phyloP scores from a whole-genome alignment of 1,139 yeast genomes.

The Candida sojae region DNA sequence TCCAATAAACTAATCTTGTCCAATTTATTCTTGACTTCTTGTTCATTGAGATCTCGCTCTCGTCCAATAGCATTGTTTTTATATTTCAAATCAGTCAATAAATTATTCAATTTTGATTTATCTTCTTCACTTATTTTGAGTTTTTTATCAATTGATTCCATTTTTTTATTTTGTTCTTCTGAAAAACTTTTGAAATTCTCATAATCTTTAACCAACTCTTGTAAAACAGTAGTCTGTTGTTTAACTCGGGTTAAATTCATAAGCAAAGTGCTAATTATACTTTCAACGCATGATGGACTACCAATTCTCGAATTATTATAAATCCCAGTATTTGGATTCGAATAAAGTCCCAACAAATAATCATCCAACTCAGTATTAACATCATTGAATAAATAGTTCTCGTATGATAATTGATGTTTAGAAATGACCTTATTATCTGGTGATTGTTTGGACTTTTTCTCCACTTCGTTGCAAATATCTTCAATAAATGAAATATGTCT shows the following conservation, averaged over 20 bases:
- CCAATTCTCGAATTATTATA: conserved; percentile 64
- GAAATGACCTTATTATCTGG: conserved; percentile 7
- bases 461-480: conserved; percentile 26
- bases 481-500: conserved; percentile 48
- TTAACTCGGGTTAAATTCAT: conserved; percentile 33
- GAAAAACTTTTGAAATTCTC: conserved; percentile 22
- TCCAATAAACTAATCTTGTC: neutral
- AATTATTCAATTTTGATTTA: conserved; percentile 20
- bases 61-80: conserved; percentile 4
- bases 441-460: conserved; percentile 4
- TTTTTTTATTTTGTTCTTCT: conserved; percentile 18
- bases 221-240: conserved; percentile 38
- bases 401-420: conserved; percentile 41
- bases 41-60: neutral
- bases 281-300: conserved; percentile 53
- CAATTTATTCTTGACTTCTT: conserved; percentile 1
- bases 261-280: conserved; percentile 30
- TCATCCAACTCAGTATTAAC: conserved; percentile 65
- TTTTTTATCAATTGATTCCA: conserved; percentile 22
- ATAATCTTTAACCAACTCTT: conserved; percentile 31
- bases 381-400: conserved; percentile 80
- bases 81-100: conserved; percentile 46
- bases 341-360: conserved; percentile 54
- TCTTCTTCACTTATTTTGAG: conserved; percentile 19
- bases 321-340: conserved; percentile 59